Evolutionary conservation across 768 basidiomycete genomes (phyloP).

Genomic region (Termitomyces sp.): DNA sequence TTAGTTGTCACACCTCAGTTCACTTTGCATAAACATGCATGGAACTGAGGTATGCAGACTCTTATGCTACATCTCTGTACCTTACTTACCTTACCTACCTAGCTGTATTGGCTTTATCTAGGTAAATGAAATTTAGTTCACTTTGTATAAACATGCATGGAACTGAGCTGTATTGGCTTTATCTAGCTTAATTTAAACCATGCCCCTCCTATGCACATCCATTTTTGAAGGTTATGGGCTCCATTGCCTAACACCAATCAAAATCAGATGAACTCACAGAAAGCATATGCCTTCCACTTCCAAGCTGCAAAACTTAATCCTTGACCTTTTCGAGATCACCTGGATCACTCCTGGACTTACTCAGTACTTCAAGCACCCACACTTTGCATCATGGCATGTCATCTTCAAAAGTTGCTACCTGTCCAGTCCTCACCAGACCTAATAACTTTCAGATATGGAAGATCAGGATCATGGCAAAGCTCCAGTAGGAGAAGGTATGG

Average conservation of each 20-base stretch:
- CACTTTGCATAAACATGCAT: background rate
- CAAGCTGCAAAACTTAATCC: no score
- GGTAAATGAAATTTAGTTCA: background rate
- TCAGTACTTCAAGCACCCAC: no score
- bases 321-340: no score
- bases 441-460: no score
- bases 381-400: no score
- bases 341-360: no score
- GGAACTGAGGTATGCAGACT: background rate
- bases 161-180: background rate
- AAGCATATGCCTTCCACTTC: background rate
- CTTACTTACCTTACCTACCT: background rate
- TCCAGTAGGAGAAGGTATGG: no score
- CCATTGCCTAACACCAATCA: background rate
- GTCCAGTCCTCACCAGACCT: no score
- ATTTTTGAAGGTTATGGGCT: background rate
- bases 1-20: background rate
- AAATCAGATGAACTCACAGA: background rate
- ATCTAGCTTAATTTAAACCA: background rate
- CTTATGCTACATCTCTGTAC: background rate
- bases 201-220: background rate
- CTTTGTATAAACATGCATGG: no score
- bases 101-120: background rate
- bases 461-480: no score
- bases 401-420: no score